Percentiles rank a stretch among this genome's conserved stretches.
These are phyloP conservation scores for Leptoxyphium fumago DNA, from an alignment of 2,329 filamentous ascomycete genomes.

Conservation along the genomic window DNA sequence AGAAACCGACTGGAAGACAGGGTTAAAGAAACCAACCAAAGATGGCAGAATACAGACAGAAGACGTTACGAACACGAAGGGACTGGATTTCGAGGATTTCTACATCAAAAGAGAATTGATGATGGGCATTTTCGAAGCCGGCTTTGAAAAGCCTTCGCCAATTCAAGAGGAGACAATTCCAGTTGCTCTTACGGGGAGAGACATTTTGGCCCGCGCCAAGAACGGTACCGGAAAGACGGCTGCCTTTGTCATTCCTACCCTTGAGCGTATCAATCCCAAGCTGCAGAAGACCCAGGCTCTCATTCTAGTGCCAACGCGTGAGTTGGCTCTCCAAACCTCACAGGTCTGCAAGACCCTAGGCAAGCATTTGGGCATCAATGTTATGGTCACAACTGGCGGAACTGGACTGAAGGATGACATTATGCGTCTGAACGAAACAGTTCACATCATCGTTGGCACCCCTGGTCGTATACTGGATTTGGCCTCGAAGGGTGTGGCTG, in stretches of 20 bases:
- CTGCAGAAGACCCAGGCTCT: constrained; percentile 91
- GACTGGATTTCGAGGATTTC: constrained; percentile 94
- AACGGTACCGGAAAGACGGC: constrained; percentile 98
- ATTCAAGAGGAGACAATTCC: constrained; percentile 99
- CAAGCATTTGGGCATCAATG: constrained; percentile 92
- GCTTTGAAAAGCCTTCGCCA: constrained; percentile 95
- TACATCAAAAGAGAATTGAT: constrained; percentile 85
- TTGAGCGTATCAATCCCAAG: constrained; percentile 94
- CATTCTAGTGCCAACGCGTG: constrained; percentile 90
- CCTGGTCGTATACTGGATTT: constrained; percentile 92
- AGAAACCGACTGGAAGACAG: constrained; percentile 59
- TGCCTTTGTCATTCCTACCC: constrained; percentile 88
- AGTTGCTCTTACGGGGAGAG: constrained; percentile 84
- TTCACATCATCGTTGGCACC: constrained; percentile 95
- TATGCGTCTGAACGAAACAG: constrained; percentile 79
- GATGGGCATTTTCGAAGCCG: constrained; percentile 99
- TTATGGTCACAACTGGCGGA: constrained; percentile 98
- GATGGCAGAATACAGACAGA: constrained; percentile 72
- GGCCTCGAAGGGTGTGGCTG: constrained; percentile 89
- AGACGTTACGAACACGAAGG: constrained; percentile 98
- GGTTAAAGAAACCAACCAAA: constrained; percentile 55
- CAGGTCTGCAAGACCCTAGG: constrained; percentile 98
- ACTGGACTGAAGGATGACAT: constrained; percentile 94
- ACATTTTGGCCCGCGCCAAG: constrained; percentile 91
- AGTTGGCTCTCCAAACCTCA: constrained; percentile 93